Conservation (phyloP, 768 basidiomycete genomes). For the Gymnopilus dilepis region DNA sequence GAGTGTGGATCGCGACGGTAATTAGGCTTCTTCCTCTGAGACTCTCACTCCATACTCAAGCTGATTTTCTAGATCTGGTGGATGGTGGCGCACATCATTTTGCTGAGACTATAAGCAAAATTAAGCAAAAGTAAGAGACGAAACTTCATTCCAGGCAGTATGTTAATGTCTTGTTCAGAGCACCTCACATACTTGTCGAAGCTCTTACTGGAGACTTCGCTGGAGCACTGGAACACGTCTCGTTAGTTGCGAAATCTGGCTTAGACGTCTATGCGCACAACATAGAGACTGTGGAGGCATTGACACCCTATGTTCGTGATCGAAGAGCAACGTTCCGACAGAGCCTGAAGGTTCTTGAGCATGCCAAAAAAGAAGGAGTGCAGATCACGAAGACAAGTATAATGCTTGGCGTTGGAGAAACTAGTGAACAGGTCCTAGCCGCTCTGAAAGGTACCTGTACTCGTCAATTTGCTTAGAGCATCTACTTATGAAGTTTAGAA, state of each 20-base stretch:
- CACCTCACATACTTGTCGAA: constrained; percentile 95
- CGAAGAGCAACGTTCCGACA: constrained; percentile 90
- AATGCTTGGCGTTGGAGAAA: constrained; percentile 98
- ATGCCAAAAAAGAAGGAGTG: constrained; percentile 84
- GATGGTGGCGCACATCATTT: constrained; percentile 96
- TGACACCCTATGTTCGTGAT: constrained; percentile 96
- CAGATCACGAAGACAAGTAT: constrained; percentile 96
- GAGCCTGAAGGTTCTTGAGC: constrained; percentile 79
- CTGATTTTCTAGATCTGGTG: constrained; percentile 65
- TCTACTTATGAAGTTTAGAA: constrained; percentile 54
- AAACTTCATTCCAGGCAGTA: background rate
- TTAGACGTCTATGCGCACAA: constrained; percentile 99
- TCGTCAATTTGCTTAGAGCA: background rate
- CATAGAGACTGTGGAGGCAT: constrained; percentile 91
- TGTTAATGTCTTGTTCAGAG: constrained; percentile 51
- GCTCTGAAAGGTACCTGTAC: constrained; percentile 73
- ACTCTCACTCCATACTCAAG: constrained; percentile 2
- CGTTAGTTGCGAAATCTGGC: constrained; percentile 87
- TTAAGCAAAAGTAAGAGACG: constrained; percentile 84
- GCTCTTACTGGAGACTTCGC: constrained; percentile 95
- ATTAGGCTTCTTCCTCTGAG: constrained; percentile 25
- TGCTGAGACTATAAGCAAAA: constrained; percentile 92
- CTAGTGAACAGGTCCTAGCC: constrained; percentile 77
- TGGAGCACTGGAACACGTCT: constrained; percentile 75
- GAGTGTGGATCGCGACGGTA: constrained; percentile 95